phyloP scores from a whole-genome alignment of 1,284 basidiomycete genomes.

The Microstroma glucosiphilum region DNA sequence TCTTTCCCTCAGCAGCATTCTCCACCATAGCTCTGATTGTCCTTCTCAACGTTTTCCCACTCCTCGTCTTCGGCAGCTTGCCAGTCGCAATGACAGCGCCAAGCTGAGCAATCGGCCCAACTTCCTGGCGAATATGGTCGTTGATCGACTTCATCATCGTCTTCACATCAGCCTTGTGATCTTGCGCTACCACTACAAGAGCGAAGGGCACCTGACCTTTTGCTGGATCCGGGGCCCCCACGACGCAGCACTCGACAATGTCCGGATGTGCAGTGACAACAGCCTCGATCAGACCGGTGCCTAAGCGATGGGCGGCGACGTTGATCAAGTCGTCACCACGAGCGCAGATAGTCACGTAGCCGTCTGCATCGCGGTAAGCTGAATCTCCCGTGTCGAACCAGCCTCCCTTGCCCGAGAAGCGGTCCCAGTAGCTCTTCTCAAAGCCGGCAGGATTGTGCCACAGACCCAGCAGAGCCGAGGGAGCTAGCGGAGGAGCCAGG shows the following conservation, averaged over 20 bases:
- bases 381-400: conserved; percentile 48
- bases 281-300: conserved; percentile 42
- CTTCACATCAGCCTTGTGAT: conserved; percentile 6
- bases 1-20: conserved; percentile 29
- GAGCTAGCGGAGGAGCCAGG: conserved; percentile 32
- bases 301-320: conserved; percentile 41
- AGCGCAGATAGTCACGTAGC: conserved; percentile 42
- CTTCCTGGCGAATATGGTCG: conserved; percentile 35
- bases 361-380: conserved; percentile 36
- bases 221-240: conserved; percentile 42
- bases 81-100: conserved; percentile 20
- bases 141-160: conserved; percentile 40
- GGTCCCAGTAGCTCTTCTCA: conserved; percentile 32
- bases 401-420: conserved; percentile 40
- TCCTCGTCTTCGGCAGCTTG: conserved; percentile 45
- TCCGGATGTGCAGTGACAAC: conserved; percentile 28
- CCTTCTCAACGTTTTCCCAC: conserved; percentile 39
- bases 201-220: conserved; percentile 49
- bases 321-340: conserved; percentile 43
- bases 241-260: conserved; percentile 44
- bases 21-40: conserved; percentile 34
- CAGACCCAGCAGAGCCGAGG: conserved; percentile 36
- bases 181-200: conserved; percentile 23
- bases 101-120: conserved; percentile 41
- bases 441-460: conserved; percentile 42